Evolutionary conservation across 2,329 filamentous ascomycete species (phyloP), one percentile per base, ranked within the genome.

Genomic region (Colletotrichum musicola): DNA sequence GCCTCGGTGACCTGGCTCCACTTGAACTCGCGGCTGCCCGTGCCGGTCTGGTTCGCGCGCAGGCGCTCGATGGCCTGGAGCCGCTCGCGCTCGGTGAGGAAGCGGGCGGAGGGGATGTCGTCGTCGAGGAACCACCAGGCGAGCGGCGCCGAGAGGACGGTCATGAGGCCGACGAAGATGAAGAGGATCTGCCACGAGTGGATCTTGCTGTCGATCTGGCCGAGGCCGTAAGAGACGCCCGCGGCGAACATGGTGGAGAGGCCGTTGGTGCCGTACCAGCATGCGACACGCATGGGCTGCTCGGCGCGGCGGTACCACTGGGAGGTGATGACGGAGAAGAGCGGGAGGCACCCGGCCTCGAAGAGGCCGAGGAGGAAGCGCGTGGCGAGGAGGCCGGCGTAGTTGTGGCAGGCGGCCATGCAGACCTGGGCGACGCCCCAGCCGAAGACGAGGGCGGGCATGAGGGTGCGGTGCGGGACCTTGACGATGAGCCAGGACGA

Each of bases 1-100:
- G 80, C 77, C 68, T 88, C 85, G 16, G 86, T 82, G 1, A 92
- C 81, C 71, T 96, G 93, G 22, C 86, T 84, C 80, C 85, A 83
- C 71, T 92, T 92, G 78, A 91, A 92, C 70, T 92, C 85, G 71
- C 89, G 89, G 69, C 89, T 92, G 1, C 90, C 91, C 16, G 92
- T 90, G 0, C 93, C 93, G 68, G 93, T 93, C 75, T 93, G 89
- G 73, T 95, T 95, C 22, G 89, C 84, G 0, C 92, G 85, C 6
- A 95, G 88, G 0, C 93, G 85, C 71, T 93, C 92, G 27, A 94
- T 82, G 0, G 90, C 91, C 49, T 93, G 83, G 0, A 89, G 76
- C 13, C 89, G 88, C 72, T 95, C 93, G 53, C 88, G 84, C 60
- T 90, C 86, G 7, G 82, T 91, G 27, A 96, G 74, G 65, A 86